Evolutionary conservation across 176 grass and related monocot species (phyloP).

Genomic region (Zoysia japonica): DNA sequence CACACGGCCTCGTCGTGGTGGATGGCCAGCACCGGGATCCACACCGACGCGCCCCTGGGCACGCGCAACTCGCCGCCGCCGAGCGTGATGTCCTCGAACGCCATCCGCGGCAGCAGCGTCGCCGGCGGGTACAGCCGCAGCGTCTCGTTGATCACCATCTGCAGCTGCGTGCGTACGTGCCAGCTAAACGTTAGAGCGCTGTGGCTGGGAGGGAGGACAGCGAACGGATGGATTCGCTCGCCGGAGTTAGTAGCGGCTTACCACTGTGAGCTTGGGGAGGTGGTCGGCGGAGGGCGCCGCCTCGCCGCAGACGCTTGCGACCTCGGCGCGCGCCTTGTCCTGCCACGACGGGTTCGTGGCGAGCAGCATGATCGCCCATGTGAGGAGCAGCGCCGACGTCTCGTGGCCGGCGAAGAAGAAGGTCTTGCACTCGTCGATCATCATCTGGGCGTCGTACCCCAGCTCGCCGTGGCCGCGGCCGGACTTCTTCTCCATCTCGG

Average conservation of each 20-base stretch:
- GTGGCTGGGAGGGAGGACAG: neutral
- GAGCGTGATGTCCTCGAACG: slow-evolving; percentile 82
- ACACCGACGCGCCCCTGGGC: slow-evolving; percentile 80
- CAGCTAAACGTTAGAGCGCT: neutral
- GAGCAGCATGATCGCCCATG: slow-evolving; percentile 88
- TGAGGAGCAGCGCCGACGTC: slow-evolving; percentile 86
- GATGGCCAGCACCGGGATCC: slow-evolving; percentile 89
- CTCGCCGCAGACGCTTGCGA: slow-evolving; percentile 54
- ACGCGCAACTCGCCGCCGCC: slow-evolving; percentile 55
- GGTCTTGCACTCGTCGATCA: slow-evolving; percentile 97
- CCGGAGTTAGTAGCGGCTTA: slow-evolving; percentile 17
- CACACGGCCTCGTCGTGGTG: slow-evolving; percentile 81
- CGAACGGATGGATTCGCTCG: neutral
- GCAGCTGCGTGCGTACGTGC: slow-evolving; percentile 48
- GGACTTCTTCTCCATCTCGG: slow-evolving; percentile 59
- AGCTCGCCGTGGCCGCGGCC: neutral
- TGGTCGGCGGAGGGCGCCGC: slow-evolving; percentile 53
- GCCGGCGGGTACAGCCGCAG: slow-evolving; percentile 85
- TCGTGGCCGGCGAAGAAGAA: slow-evolving; percentile 98
- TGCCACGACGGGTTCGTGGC: slow-evolving; percentile 81
- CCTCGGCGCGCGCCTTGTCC: slow-evolving; percentile 74
- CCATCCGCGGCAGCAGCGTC: slow-evolving; percentile 92
- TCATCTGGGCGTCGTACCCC: slow-evolving; percentile 64
- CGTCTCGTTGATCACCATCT: slow-evolving; percentile 97
- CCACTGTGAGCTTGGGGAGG: slow-evolving; percentile 73